Conservation (phyloP, 169 alveolate genomes). For the Hepatocystis sp. region DNA sequence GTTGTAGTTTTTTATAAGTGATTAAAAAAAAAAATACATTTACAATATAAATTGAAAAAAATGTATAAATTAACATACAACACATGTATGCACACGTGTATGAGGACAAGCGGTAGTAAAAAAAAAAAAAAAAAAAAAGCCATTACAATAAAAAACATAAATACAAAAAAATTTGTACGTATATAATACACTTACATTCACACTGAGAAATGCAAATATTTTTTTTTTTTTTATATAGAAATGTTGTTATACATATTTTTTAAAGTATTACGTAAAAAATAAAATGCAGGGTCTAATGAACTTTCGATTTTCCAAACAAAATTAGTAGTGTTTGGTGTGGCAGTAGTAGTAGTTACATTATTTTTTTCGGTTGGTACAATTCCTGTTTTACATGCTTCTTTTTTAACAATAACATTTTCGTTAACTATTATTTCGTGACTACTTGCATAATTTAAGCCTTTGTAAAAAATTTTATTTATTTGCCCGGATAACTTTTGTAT, state of each 20-base stretch:
- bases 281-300: constrained; percentile 57
- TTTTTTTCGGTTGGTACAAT: not conserved
- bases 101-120: too few species aligned
- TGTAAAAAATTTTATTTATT: constrained; percentile 16
- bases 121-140: too few species aligned
- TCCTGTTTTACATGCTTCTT: constrained; percentile 4
- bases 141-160: too few species aligned
- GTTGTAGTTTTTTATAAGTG: too few species aligned
- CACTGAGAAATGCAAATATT: too few species aligned
- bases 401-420: constrained; percentile 35
- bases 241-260: constrained; percentile 54
- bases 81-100: too few species aligned
- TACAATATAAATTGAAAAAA: too few species aligned
- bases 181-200: too few species aligned
- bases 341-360: too few species aligned
- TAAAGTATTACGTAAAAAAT: constrained; percentile 37
- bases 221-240: constrained; percentile 18
- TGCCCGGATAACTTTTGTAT: constrained; percentile 10
- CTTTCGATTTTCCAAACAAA: constrained; percentile 51
- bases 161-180: too few species aligned
- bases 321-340: not conserved
- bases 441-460: constrained; percentile 11
- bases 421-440: constrained; percentile 53
- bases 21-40: too few species aligned
- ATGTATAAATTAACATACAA: too few species aligned